These are phyloP conservation scores for Arthroderma sp. DNA, from an alignment of 2,329 filamentous ascomycete species.

Conservation along the genomic window DNA sequence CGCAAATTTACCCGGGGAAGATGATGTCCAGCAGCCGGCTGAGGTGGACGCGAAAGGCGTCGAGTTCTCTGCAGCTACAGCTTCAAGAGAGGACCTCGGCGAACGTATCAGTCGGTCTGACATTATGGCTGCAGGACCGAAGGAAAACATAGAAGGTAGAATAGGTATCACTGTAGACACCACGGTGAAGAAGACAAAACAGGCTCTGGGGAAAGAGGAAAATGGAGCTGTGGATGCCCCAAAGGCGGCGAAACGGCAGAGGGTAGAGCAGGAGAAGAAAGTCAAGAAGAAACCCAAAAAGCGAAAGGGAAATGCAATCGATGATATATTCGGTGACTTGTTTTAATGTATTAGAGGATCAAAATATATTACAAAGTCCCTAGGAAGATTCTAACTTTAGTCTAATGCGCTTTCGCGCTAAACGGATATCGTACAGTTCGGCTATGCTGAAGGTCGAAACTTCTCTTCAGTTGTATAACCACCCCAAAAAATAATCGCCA, in stretches of 20 bases:
- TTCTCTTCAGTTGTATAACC: conserved; percentile 9
- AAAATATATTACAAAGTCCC: too few relatives aligned
- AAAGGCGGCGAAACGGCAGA: neutral
- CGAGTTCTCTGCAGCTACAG: neutral
- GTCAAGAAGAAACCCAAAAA: conserved; percentile 43
- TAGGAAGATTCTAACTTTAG: too few relatives aligned
- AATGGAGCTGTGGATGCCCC: conserved; percentile 1
- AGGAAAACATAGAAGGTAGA: too few relatives aligned
- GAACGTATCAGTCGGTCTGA: conserved; percentile 4
- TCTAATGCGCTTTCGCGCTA: too few relatives aligned
- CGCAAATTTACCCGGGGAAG: neutral
- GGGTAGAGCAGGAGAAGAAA: conserved; percentile 14
- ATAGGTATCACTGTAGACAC: too few relatives aligned
- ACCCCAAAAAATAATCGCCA: conserved; percentile 45
- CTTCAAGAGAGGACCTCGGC: conserved; percentile 7
- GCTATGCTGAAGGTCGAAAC: neutral
- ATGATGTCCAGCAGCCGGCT: too few relatives aligned
- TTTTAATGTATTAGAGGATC: neutral
- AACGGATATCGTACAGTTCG: too few relatives aligned
- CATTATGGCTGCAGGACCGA: neutral
- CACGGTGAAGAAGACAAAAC: neutral
- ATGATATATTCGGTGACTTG: conserved; percentile 48
- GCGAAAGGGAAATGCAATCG: conserved; percentile 52
- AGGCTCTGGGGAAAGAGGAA: conserved; percentile 2
- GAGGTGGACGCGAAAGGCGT: neutral